phyloP scores from a whole-genome alignment of 2,329 filamentous ascomycete species.

The Clarireedia paspali region DNA sequence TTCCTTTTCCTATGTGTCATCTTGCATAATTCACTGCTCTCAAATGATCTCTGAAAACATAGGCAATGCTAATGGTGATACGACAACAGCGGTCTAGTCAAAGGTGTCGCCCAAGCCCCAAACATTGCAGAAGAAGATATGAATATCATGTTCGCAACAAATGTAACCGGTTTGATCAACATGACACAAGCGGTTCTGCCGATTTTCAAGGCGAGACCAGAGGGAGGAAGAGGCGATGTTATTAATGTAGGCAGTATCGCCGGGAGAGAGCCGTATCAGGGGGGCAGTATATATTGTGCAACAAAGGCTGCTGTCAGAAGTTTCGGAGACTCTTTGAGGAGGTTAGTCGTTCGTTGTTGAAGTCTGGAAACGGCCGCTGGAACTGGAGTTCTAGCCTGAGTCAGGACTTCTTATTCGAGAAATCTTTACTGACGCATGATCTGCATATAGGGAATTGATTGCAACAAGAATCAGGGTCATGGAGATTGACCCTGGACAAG shows the following conservation, averaged over 20 bases:
- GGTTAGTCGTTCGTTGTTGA: conserved; percentile 23
- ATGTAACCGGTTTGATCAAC: conserved; percentile 90
- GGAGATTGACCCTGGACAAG: conserved; percentile 84
- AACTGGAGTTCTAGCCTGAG: too few relatives aligned
- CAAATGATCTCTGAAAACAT: background rate
- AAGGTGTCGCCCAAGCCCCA: conserved; percentile 78
- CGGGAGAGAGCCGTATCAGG: conserved; percentile 77
- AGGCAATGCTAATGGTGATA: background rate
- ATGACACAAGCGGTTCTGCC: conserved; percentile 89
- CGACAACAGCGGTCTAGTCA: conserved; percentile 67
- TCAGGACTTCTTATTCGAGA: too few relatives aligned
- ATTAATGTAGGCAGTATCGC: conserved; percentile 94
- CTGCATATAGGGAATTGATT: conserved; percentile 54
- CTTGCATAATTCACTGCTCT: background rate
- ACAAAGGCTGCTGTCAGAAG: conserved; percentile 82
- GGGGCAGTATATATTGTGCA: conserved; percentile 87
- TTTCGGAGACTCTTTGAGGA: conserved; percentile 76
- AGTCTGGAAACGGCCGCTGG: too few relatives aligned
- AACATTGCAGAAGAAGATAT: conserved; percentile 78
- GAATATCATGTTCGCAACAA: conserved; percentile 81
- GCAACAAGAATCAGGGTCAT: conserved; percentile 75
- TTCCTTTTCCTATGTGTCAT: background rate
- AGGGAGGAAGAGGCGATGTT: conserved; percentile 80
- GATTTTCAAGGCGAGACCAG: conserved; percentile 61
- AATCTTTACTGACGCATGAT: background rate